Evolutionary conservation across 2,329 filamentous ascomycete genomes (phyloP), one percentile per base, ranked within the genome.

Genomic region (Aspergillus thermomutatus): DNA sequence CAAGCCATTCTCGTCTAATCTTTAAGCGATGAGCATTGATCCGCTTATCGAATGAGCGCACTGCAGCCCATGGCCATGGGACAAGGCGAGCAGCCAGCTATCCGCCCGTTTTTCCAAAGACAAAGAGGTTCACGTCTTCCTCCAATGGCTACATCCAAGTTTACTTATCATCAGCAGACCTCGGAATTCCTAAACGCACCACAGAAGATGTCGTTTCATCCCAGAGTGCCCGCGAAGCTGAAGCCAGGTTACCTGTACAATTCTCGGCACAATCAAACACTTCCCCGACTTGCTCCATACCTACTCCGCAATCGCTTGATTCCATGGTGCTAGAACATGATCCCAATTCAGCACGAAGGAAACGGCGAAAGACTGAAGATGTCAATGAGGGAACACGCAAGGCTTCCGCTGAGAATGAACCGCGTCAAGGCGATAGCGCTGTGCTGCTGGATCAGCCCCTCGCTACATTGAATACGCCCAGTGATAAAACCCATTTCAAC

Each of bases 91-190:
- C 70, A 73, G 61, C 72, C 67, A 50, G 68, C 67, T 50, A 66
- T 77, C 54, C 73, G 77, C 63, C 74, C 75, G 23, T 77, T 77
- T 57, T 76, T 77, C 58, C 65, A 64, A 59, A 71, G 70, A 71
- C 65, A 64, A 59, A 71, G 70, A 71, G 71, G 76, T 77, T 53
- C 61, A 61, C 58, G 49, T 25, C 37, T 50, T 52, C 43, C n/a
- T 41, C 17, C n/a, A 40, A 37, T 11, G n/a, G n/a, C 40, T 46
- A 21, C 25, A 19, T 52, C 27, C 26, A 43, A 49, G 28, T 27
- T 49, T 54, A 48, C 59, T 64, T 25, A 64, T 56, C 2, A 14
- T n/a, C 31, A 34, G 43, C 52, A 71, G 68, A 67, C 37, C 54
- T 61, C 40, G 58, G 55, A 43, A 9, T 56, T 14, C 26, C 62